Conservation (phyloP, 768 basidiomycete species). For the Russula griseocarnosa region DNA sequence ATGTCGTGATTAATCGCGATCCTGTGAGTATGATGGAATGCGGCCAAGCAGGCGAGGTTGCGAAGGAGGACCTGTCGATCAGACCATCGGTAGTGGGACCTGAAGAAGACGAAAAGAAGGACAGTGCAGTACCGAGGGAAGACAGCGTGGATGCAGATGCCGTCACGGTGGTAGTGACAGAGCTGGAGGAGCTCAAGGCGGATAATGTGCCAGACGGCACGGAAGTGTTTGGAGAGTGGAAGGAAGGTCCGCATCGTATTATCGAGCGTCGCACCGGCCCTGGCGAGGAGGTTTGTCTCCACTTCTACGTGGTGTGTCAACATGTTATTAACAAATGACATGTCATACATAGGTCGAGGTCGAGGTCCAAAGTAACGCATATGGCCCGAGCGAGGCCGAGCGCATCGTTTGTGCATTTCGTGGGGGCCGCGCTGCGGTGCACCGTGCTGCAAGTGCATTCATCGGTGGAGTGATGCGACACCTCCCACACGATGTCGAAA, state of each 20-base stretch:
- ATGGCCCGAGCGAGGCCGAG: constrained; percentile 33
- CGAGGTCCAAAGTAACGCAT: constrained; percentile 37
- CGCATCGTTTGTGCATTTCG: constrained; percentile 31
- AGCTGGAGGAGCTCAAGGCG: constrained; percentile 31
- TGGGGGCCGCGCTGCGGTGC: constrained; percentile 30
- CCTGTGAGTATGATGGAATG: constrained; percentile 47
- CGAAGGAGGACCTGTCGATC: constrained; percentile 19
- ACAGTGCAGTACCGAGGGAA: constrained; percentile 29
- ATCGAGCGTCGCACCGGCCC: constrained; percentile 57
- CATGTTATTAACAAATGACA: not conserved
- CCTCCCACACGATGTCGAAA: constrained; percentile 26
- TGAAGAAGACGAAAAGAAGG: constrained; percentile 29
- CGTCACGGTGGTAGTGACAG: constrained; percentile 24
- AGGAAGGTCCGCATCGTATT: constrained; percentile 63
- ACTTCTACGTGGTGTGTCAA: not conserved
- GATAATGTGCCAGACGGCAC: constrained; percentile 46
- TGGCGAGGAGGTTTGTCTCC: constrained; percentile 57
- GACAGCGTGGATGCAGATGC: constrained; percentile 12
- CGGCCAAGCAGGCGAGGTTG: constrained; percentile 36
- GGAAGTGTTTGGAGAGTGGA: constrained; percentile 52
- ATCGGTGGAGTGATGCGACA: constrained; percentile 25
- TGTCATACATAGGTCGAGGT: constrained; percentile 36
- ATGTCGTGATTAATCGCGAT: constrained; percentile 85
- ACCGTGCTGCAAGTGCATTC: constrained; percentile 33
- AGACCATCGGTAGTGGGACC: constrained; percentile 25